phyloP scores from a whole-genome alignment of 805 yeast genomes.

The Metschnikowia colocasiae region DNA sequence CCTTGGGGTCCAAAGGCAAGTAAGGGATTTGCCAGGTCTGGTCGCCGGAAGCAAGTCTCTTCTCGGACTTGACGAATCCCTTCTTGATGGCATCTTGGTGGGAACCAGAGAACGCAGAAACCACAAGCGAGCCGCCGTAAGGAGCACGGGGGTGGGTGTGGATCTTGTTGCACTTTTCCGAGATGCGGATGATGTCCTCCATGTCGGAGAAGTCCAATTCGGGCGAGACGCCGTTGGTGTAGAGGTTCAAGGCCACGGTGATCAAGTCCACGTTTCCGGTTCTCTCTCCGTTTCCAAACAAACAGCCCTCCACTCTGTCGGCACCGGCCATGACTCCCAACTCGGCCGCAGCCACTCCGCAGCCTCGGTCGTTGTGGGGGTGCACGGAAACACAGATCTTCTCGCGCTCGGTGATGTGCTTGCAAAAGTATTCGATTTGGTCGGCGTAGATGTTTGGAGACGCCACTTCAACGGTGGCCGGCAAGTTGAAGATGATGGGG shows the following conservation, averaged over 20 bases:
- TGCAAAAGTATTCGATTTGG: constrained; percentile 72
- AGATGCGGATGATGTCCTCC: constrained; percentile 61
- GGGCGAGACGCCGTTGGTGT: constrained; percentile 74
- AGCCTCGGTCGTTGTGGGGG: constrained; percentile 78
- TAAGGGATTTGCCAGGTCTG: constrained; percentile 65
- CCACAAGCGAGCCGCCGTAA: constrained; percentile 75
- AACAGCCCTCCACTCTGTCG: constrained; percentile 80
- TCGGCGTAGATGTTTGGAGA: constrained; percentile 76
- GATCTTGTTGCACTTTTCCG: constrained; percentile 74
- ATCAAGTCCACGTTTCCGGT: constrained; percentile 80
- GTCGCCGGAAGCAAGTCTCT: constrained; percentile 46
- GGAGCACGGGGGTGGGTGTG: constrained; percentile 75
- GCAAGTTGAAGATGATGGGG: constrained; percentile 74
- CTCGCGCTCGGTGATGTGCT: constrained; percentile 66
- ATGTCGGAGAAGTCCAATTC: constrained; percentile 68
- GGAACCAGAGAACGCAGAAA: constrained; percentile 73
- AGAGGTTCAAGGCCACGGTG: constrained; percentile 72
- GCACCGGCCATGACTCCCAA: constrained; percentile 79
- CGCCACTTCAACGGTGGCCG: constrained; percentile 78
- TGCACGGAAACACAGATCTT: constrained; percentile 68
- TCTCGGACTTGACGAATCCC: constrained; percentile 55
- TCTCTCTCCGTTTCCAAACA: constrained; percentile 81
- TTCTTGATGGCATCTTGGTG: constrained; percentile 71
- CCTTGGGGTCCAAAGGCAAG: constrained; percentile 77
- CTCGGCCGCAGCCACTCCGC: constrained; percentile 82